These are phyloP conservation scores for Coniochaeta sp. DNA, from an alignment of 2,329 filamentous ascomycete genomes.

Conservation along the genomic window DNA sequence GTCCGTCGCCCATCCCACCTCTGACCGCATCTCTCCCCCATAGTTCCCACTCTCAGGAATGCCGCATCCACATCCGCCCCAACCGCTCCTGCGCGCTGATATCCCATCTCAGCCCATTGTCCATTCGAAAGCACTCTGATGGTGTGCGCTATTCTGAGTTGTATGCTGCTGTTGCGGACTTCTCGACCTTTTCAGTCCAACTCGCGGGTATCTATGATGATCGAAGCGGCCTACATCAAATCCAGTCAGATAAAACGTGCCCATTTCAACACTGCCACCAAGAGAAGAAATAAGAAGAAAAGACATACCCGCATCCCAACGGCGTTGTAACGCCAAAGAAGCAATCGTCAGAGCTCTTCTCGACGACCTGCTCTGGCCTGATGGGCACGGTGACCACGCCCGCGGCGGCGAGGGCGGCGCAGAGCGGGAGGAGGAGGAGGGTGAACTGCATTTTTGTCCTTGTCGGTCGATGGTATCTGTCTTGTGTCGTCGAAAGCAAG, in stretches of 20 bases:
- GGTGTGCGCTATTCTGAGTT: too few species aligned
- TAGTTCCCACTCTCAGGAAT: too few species aligned
- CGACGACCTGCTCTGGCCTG: constrained; percentile 42
- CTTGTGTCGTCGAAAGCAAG: too few species aligned
- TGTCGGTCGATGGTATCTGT: not conserved
- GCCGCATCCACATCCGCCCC: too few species aligned
- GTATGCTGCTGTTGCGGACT: too few species aligned
- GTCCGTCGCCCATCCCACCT: too few species aligned
- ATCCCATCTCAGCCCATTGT: too few species aligned
- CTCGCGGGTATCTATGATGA: too few species aligned
- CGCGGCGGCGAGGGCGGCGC: constrained; percentile 39
- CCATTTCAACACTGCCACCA: not conserved
- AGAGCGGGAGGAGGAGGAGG: constrained; percentile 32
- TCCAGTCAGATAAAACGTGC: not conserved
- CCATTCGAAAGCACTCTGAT: too few species aligned
- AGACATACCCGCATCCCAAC: constrained; percentile 48
- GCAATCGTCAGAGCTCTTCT: constrained; percentile 41
- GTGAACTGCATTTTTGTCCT: constrained; percentile 33
- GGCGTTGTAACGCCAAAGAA: constrained; percentile 50
- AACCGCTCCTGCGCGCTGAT: too few species aligned
- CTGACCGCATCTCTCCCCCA: too few species aligned
- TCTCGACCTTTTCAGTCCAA: too few species aligned
- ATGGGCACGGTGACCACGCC: constrained; percentile 51
- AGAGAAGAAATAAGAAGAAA: not conserved
- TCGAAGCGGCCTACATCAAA: not conserved